phyloP scores from a whole-genome alignment of 2,329 filamentous ascomycete genomes.

The Beauveria scarabaeidicola region DNA sequence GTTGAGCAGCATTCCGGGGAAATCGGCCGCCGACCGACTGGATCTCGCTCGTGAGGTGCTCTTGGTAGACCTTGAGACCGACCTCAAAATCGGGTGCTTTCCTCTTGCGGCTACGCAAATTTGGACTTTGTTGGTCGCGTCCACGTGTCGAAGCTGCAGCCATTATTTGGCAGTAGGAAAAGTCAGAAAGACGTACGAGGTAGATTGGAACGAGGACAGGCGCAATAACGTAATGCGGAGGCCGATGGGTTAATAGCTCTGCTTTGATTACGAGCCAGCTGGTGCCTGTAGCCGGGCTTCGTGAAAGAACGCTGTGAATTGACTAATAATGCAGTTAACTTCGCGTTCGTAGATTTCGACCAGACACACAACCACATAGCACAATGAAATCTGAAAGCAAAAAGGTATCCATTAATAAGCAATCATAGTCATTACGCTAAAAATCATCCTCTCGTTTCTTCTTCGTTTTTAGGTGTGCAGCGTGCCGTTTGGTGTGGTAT shows the following conservation, averaged over 20 bases:
- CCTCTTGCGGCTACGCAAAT: background rate
- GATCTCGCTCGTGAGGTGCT: background rate
- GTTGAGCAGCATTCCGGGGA: background rate
- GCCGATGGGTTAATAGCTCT: background rate
- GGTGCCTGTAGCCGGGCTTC: background rate
- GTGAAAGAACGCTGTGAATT: background rate
- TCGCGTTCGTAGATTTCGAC: background rate
- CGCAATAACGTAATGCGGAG: too few species aligned
- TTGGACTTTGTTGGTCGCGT: background rate
- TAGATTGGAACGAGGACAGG: too few species aligned
- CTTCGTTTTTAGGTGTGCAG: constrained; percentile 22
- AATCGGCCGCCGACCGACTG: background rate
- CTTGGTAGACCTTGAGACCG: background rate
- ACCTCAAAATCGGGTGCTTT: background rate
- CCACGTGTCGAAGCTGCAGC: background rate
- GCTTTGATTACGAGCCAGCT: background rate
- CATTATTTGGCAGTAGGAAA: background rate
- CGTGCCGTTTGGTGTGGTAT: constrained; percentile 32
- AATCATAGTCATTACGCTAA: constrained; percentile 2
- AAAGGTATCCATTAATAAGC: constrained; percentile 1
- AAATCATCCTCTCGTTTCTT: constrained; percentile 12
- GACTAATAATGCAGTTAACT: too few species aligned
- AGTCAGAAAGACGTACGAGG: too few species aligned
- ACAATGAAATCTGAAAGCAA: background rate
- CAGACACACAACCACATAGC: background rate